Base-by-base conservation (phyloP, 805 yeast genomes). In the Myxozyma monticola region DNA sequence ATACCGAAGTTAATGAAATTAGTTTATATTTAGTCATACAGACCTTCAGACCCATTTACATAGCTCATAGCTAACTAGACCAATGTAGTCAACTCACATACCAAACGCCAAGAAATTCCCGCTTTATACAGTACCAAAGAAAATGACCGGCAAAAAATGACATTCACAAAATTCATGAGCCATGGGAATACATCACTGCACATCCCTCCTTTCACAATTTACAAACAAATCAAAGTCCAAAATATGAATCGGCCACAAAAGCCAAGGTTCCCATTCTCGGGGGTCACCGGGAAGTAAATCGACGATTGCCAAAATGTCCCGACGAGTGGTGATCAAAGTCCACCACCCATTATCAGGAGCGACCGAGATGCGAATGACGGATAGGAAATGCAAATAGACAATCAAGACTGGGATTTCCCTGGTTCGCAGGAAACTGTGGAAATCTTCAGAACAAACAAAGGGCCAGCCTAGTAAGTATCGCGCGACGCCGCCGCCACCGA, bases 401-500 rank as follows among this genome's bases (percentile, higher is more conserved):
- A 45, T 37, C 21, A 49, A 22, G 31, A 34, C 38, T 4, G 37
- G 38, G 24, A 17, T 8, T 14, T 49, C 42, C 20, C 43, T 45
- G n/a, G 18, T 35, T n/a, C 39, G 30, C 3, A 49, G 31, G 7
- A 34, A 29, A 17, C 21, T 21, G 2, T 39, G 25, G 25, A 31
- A 49, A 4, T 34, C 42, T 10, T 21, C 31, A 6, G 45, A 14
- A 21, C 49, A 49, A 9, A 22, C 20, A 25, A 36, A 41, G 17
- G 54, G 54, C 54, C 49, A 45, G 0, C 43, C 49, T 5, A 49
- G 36, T 17, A 44, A 25, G 25, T 40, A 49, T 28, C 46, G 37
- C 3, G 30, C 46, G 30, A 40, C 40, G 2, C 38, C 37, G 8
- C 43, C 46, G n/a, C 46, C 49, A 2, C 30, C 26, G 14, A 38